Base-by-base conservation (phyloP, 768 basidiomycete genomes). In the Rhizopogon sp. region DNA sequence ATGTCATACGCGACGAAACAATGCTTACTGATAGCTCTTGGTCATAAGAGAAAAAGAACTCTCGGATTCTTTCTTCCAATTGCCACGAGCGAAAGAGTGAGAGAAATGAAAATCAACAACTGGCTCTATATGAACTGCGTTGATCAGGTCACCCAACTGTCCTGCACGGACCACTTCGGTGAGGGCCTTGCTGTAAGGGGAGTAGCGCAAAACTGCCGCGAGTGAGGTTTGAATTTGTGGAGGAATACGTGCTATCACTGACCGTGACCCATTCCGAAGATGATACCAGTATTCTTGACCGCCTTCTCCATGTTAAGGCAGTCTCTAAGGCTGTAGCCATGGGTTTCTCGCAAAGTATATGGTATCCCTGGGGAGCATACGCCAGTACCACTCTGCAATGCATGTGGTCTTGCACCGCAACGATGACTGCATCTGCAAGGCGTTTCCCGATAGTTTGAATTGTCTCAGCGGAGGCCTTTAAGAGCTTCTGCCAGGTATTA, bases 221-320 rank as follows among this genome's bases (percentile, higher is more conserved):
- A 10, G 37, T 35, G 25, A 57, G 53, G 20, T 53, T 43, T 39
- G 33, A 37, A 22, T 3, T 29, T 20, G n/a, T 20, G 16, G 28
- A 7, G 14, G 6, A 28, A 52, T 9, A 50, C 29, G 14, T 11
- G 11, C 41, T 17, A 37, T 3, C 16, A 64, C 76, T 53, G 59
- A 90, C 92, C 92, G 62, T 94, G 93, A 1, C 93, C 88, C 77
- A 91, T 83, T 14, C 88, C 93, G 73, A 93, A 94, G 59, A 94
- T 85, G 41, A 82, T 76, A 1, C 81, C 82, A 3, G 85, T 79
- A 35, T 83, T 77, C 68, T 81, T 84, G 31, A 94, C 77, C 0
- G 83, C 88, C 33, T 74, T 72, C 58, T 89, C 84, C 76, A 94
- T 93, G 66, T 74, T 76, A 47, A 94, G 65, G 56, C 92, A 89